Evolutionary conservation across 2,329 filamentous ascomycete species (phyloP), one percentile per base, ranked within the genome.

Genomic region (Bipolaris zeicola): DNA sequence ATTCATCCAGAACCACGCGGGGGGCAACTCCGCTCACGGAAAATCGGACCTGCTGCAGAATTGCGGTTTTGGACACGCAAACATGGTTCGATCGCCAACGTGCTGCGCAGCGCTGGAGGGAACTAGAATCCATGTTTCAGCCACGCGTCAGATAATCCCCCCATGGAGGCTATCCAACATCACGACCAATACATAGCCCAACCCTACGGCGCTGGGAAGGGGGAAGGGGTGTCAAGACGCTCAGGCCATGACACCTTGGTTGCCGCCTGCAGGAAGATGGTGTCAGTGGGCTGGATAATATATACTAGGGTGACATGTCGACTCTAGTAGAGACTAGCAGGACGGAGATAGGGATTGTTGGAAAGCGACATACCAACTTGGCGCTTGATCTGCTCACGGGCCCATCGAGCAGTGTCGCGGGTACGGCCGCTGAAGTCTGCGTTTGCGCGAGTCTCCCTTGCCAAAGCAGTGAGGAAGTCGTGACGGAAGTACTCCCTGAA

Each of bases 371-470:
- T 72, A 79, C 77, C 77, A 50, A 88, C 79, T 79, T 99, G 95
- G 69, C 92, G 90, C 85, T 97, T 98, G 76, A 98, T 93, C 77
- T 97, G 92, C 79, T 98, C 95, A 59, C 94, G 89, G 62, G 95
- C 93, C 95, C 95, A 99, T 69, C 94, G 90, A 73, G 95, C 95
- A 44, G 95, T 98, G 65, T 97, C 92, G 64, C 95, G 89, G 3
- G 95, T 99, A 62, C 93, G 90, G 26, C 85, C 73, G 67, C 88
- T 85, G 81, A 91, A 97, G 44, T 98, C 93, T 67, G 91, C 89
- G 82, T 95, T 97, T 57, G 87, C 85, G 71, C 93, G 90, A 44
- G 92, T 94, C 77, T 98, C 93, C 79, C 94, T 93, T 72, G 97
- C 93, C 82, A 99, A 89, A 26, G 83, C 80, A 24, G 89, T 93